These are phyloP conservation scores for Phycomyces nitens DNA, from an alignment of 192 early-diverging fungal species.

Conservation along the genomic window DNA sequence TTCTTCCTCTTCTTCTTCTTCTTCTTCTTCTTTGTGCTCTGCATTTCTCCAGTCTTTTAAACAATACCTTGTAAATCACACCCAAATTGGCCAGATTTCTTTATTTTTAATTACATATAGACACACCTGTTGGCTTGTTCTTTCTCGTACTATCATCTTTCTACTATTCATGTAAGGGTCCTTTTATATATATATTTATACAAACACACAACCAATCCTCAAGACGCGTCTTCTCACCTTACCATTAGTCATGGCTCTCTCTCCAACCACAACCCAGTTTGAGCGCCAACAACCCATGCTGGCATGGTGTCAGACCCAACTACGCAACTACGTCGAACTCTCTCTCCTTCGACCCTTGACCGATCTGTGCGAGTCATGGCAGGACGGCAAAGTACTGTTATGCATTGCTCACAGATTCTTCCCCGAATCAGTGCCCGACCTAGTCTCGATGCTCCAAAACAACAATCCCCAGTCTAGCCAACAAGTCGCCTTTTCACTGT, in stretches of 20 bases:
- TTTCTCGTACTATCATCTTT: neutral
- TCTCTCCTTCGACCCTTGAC: conserved; percentile 16
- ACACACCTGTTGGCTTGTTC: neutral
- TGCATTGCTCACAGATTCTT: conserved; percentile 17
- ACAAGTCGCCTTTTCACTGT: neutral
- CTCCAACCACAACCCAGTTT: conserved; percentile 3
- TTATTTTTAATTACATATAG: too few relatives aligned
- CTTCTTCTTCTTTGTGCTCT: neutral
- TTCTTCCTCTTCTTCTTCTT: neutral
- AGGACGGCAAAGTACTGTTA: conserved; percentile 1
- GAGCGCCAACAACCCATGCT: conserved; percentile 16
- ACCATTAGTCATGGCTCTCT: neutral
- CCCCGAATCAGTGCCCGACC: conserved; percentile 15
- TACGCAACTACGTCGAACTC: conserved; percentile 8
- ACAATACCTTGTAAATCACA: too few relatives aligned
- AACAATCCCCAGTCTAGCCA: neutral
- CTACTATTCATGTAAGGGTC: too few relatives aligned
- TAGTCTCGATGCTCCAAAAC: neutral
- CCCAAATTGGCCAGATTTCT: too few relatives aligned
- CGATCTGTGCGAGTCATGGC: conserved; percentile 10
- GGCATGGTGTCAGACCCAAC: conserved; percentile 18
- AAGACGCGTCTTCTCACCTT: too few relatives aligned
- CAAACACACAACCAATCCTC: too few relatives aligned
- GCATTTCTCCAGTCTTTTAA: too few relatives aligned
- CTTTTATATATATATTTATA: too few relatives aligned